Evolutionary conservation across 768 basidiomycete species (phyloP), one percentile per base, ranked within the genome.

Genomic region (Solioccasus polychromus): DNA sequence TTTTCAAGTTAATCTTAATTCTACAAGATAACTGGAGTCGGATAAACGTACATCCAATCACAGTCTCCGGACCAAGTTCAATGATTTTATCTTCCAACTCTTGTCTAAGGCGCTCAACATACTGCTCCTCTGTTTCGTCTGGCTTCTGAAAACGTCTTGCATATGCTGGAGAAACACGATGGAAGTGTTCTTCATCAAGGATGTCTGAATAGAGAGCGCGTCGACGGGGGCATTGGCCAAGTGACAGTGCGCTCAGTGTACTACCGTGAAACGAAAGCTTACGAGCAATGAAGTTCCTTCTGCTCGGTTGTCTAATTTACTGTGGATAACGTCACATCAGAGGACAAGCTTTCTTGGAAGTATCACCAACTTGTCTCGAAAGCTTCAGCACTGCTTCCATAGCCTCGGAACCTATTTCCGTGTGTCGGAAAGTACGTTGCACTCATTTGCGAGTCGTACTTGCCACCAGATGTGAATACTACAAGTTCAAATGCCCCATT

Each of bases 121-220:
- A 94, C 55, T 87, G 74, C 43, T 81, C 86, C 53, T 87, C 86
- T 2, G 78, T 79, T 66, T 95, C 92, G 19, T 76, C 78, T 3
- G 70, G 58, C 11, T 66, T 73, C 60, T 86, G 74, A 68, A 89
- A 89, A 15, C 91, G 82, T 53, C 80, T 83, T 2, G 85, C 82
- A 60, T 87, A 92, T 8, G 92, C 92, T 0, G 92, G 92, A 23
- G 88, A 89, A 48, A 92, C 90, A 56, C 91, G 88, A 60, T 91
- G 85, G 61, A 87, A 93, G 56, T 79, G 73, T 2, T 77, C 64
- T 8, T 72, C 63, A 57, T 89, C 78, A 22, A 92, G 67, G 41
- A 89, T 75, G 28, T 69, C 75, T 30, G 72, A 77, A 59, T 88
- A 92, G 5, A 85, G 84, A 10, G 69, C 75, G 31, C 88, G 82